Evolutionary conservation across 305 asterid species (phyloP).

Genomic region (Withania somnifera): DNA sequence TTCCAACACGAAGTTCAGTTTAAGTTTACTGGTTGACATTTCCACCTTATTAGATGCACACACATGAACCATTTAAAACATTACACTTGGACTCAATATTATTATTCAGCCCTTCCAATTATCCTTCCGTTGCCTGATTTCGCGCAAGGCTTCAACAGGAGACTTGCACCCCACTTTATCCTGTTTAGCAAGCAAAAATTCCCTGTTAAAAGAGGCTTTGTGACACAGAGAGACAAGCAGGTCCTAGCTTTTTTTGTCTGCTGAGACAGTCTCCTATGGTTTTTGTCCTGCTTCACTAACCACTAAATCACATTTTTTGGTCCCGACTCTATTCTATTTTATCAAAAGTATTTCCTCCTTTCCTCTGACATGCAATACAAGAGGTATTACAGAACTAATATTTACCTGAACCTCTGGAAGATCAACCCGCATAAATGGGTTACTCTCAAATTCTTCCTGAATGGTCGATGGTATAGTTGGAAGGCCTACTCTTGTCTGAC

Average conservation of each 20-base stretch:
- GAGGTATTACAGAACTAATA: background rate
- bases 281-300: background rate
- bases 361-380: background rate
- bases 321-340: background rate
- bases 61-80: background rate
- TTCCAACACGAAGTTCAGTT: background rate
- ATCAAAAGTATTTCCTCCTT: background rate
- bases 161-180: conserved; percentile 54
- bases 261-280: background rate
- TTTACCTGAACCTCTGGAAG: conserved; percentile 79
- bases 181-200: conserved; percentile 23
- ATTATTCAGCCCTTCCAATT: conserved; percentile 29
- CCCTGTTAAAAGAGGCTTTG: background rate
- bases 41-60: background rate
- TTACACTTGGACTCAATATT: background rate
- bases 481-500: conserved; percentile 16
- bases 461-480: conserved; percentile 63
- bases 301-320: background rate
- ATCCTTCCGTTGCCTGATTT: conserved; percentile 57
- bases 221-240: background rate
- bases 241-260: background rate
- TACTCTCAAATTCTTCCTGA: conserved; percentile 62
- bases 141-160: conserved; percentile 55
- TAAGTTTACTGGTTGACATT: too few species aligned
- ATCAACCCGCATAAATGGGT: conserved; percentile 92